Base-by-base conservation (phyloP, 2,329 filamentous ascomycete genomes). In the Monosporascus sp. region DNA sequence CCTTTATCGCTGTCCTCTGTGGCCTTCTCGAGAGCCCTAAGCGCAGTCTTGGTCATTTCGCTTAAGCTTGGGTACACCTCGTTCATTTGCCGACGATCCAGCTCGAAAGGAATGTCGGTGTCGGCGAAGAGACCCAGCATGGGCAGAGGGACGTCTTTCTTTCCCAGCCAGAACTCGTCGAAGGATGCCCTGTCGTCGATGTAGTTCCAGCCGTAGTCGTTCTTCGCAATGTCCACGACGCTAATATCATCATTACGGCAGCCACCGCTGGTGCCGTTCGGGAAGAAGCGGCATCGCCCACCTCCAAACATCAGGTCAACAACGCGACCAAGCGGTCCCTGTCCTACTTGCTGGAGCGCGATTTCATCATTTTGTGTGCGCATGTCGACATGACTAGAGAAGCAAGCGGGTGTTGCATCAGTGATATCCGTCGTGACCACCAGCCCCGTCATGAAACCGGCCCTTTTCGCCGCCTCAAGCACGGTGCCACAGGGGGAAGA, bases 351-450 rank as follows among this genome's bases (percentile, higher is more conserved):
- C 69, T 99, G 94, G 65, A 93, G 80, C 1, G 94, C 94, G 64
- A 99, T 97, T 49, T 88, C 82, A 69, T 97, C 92, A 69, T 95
- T 89, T 73, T 96, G 89, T 55, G 79, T 75, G 49, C 94, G 84
- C 59, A 83, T 77, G 57, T 90, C 85, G 17, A 91, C 94, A 67
- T 97, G 94, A 47, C 89, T 85, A 4, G 90, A 91, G 69, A 99
- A 99, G 71, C 90, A 96, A 2, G 94, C 94, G 1, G 94, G 94
- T 2, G 94, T 99, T 4, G 94, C 94, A 74, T 99, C 94, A 4
- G 94, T 97, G 57, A 97, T 85, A 57, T 93, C 84, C 0, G 94
- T 99, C 1, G 94, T 99, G 31, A 97, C 94, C 2, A 97, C 94
- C 59, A 99, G 73, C 0, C 94, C 94, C 2, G 94, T 99, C 72